These are phyloP conservation scores for Escallonia herrerae DNA, from an alignment of 129 eudicot genomes.

Conservation along the genomic window DNA sequence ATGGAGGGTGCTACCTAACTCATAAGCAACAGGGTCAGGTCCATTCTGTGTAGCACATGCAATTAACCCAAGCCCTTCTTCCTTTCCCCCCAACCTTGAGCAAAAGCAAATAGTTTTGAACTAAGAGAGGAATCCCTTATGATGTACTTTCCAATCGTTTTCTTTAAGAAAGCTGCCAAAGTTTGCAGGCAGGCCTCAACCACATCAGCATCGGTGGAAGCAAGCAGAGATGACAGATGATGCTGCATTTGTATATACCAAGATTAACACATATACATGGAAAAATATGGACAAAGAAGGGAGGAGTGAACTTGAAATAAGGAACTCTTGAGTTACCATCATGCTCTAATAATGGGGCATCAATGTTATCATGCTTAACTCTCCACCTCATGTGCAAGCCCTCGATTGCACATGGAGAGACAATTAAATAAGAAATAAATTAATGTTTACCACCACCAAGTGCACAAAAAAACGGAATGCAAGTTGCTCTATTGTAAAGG, in stretches of 20 bases:
- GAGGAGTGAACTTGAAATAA: background rate
- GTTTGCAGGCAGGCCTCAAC: constrained; percentile 95
- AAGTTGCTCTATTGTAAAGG: background rate
- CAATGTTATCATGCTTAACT: too few relatives aligned
- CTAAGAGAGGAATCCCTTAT: constrained; percentile 69
- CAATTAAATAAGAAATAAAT: background rate
- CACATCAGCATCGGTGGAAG: constrained; percentile 81
- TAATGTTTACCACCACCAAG: background rate
- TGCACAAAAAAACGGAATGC: too few relatives aligned
- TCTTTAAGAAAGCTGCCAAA: constrained; percentile 73
- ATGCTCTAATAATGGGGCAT: too few relatives aligned
- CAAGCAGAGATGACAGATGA: constrained; percentile 84
- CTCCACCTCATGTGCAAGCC: too few relatives aligned
- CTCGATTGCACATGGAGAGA: background rate
- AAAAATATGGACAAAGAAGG: background rate
- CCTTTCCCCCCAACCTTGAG: constrained; percentile 99
- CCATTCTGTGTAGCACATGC: constrained; percentile 64
- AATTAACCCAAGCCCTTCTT: constrained; percentile 89
- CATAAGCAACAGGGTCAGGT: constrained; percentile 51
- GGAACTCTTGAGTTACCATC: background rate
- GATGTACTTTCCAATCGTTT: constrained; percentile 73
- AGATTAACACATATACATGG: constrained; percentile 4
- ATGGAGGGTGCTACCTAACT: constrained; percentile 85
- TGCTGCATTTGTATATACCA: constrained; percentile 48
- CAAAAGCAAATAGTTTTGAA: constrained; percentile 81